phyloP scores from a whole-genome alignment of 345 rosid genomes.

The Isatis tinctoria region DNA sequence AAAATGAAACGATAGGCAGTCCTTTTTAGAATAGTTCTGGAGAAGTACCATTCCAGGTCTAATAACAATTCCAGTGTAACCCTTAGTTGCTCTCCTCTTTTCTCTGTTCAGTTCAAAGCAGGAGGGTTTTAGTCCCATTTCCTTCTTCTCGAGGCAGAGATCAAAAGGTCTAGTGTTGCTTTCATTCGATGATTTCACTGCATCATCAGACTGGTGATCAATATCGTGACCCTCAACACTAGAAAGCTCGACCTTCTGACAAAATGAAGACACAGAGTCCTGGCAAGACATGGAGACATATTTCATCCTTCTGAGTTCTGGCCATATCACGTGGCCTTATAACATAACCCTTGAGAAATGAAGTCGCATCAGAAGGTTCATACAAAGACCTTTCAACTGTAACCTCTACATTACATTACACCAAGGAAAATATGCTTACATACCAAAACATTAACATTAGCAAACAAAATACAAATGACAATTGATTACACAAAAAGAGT shows the following conservation, averaged over 20 bases:
- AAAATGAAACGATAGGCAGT: conserved; percentile 74
- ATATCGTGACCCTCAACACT: conserved; percentile 1
- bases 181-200: conserved; percentile 2
- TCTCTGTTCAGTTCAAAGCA: conserved; percentile 34
- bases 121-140: conserved; percentile 40
- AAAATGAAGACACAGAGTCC: background rate
- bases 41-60: conserved; percentile 81
- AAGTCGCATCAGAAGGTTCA: too few species aligned
- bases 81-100: conserved; percentile 42
- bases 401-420: too few species aligned
- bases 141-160: conserved; percentile 36
- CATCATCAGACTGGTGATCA: conserved; percentile 8
- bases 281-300: background rate
- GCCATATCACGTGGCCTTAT: too few species aligned
- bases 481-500: too few species aligned
- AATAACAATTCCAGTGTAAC: conserved; percentile 22
- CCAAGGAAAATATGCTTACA: too few species aligned
- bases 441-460: too few species aligned
- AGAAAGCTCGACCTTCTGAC: background rate
- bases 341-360: too few species aligned
- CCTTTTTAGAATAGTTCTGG: conserved; percentile 43
- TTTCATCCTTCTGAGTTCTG: too few species aligned
- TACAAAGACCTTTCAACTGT: too few species aligned
- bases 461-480: too few species aligned
- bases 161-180: conserved; percentile 37